A percentile compares a stretch with the other conserved stretches of the same genome.
These are phyloP conservation scores for Annona cherimola DNA, from an alignment of 164 flowering plant species.

Conservation along the genomic window DNA sequence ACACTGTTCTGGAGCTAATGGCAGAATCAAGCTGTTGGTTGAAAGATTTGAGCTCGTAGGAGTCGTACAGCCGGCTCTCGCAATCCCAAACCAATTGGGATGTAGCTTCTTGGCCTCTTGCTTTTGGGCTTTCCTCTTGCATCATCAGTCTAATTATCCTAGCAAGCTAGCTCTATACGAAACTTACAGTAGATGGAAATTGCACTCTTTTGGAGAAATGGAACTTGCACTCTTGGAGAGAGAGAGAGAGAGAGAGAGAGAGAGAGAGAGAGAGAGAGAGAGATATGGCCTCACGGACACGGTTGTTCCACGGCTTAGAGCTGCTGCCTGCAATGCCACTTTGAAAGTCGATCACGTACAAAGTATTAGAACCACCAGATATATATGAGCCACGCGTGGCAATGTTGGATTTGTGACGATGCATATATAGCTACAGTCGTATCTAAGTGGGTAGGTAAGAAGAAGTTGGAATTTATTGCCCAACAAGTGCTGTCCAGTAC, in stretches of 20 bases:
- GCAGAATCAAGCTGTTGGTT: slow-evolving; percentile 69
- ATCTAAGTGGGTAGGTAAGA: no score
- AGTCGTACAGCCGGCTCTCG: slow-evolving; percentile 79
- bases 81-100: slow-evolving; percentile 59
- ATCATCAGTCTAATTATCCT: neutral
- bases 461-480: no score
- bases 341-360: no score
- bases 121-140: slow-evolving; percentile 1
- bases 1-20: slow-evolving; percentile 48
- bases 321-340: no score
- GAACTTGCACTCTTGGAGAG: neutral
- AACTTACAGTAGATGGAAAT: neutral
- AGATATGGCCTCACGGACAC: neutral
- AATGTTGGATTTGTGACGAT: no score
- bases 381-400: no score
- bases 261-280: neutral
- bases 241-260: neutral
- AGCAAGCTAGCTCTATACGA: no score
- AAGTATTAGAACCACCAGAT: no score
- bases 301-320: no score
- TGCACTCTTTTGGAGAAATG: neutral
- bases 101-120: slow-evolving; percentile 2
- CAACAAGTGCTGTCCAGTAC: no score
- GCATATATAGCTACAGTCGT: no score
- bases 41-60: slow-evolving; percentile 80